These are phyloP conservation scores for Myriosclerotinia curreyana DNA, from an alignment of 2,329 filamentous ascomycete genomes.

Conservation along the genomic window DNA sequence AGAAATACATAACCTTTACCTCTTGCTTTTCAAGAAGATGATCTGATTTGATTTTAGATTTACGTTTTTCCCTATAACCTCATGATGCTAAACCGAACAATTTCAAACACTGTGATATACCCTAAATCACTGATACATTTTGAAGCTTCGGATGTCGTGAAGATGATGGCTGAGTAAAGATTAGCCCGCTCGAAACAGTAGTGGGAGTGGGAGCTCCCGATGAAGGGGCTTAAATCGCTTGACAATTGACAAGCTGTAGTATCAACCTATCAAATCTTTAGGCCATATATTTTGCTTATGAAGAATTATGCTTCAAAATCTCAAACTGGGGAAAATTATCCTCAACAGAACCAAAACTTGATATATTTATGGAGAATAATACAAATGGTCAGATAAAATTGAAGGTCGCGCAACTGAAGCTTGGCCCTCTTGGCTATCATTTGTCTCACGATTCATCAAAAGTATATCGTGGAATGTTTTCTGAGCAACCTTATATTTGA, in stretches of 20 bases:
- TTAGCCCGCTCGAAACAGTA: not conserved
- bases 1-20: not conserved
- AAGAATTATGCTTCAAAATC: not conserved
- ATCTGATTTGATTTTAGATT: slow-evolving; percentile 4
- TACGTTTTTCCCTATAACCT: not conserved
- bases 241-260: not conserved
- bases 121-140: slow-evolving; percentile 2
- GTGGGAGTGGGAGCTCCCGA: not conserved
- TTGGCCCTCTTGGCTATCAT: slow-evolving; percentile 16
- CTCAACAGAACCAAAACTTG: not conserved
- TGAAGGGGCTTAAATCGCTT: slow-evolving; percentile 13
- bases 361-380: not conserved
- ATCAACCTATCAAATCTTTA: not conserved
- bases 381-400: slow-evolving; percentile 4
- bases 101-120: not conserved
- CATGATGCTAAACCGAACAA: not conserved
- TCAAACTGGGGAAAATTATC: not conserved
- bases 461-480: not conserved
- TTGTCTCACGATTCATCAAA: not conserved
- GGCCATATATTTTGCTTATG: not conserved
- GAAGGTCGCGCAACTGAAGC: slow-evolving; percentile 8
- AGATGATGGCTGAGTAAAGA: not conserved
- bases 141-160: slow-evolving; percentile 1
- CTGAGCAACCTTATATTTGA: not conserved
- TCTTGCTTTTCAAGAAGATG: not conserved